Base-by-base conservation (phyloP, 2,329 filamentous ascomycete genomes). In the Botryosphaeria agaves region DNA sequence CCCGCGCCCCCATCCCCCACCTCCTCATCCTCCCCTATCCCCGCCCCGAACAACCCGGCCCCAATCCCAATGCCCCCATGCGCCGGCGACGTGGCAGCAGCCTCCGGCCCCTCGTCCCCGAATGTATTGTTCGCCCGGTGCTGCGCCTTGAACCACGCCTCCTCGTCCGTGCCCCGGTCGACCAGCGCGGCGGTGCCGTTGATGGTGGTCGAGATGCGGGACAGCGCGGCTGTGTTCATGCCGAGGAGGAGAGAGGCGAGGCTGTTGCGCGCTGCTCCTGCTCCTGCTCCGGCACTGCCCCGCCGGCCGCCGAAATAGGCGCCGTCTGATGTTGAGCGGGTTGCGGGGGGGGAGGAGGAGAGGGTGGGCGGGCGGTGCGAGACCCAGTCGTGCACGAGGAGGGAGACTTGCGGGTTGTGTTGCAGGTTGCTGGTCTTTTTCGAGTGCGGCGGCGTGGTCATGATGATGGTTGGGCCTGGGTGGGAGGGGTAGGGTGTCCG, bases 331-430 rank as follows among this genome's bases (percentile, higher is more conserved):
- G 35, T 36, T 18, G 31, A 18, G 64, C 61, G 29, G 52, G 39
- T n/a, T 36, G 35, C 32, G 16, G 35, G 29, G 49, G 40, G 24
- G 37, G 67, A 59, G 26, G 66, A 62, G 56, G 49, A 32, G 63
- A 59, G 31, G 78, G 79, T 84, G 0, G 83, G 81, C 1, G 87
- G 85, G 2, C 89, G 76, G 53, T 92, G 83, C 2, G 83, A 92
- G 34, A 93, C 79, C 89, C 85, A 98, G 58, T 95, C 89, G 57
- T 98, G 89, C 5, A 95, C 89, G n/a, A 95, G 71, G 8, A 95
- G 66, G 3, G 82, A 91, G 38, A 98, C 84, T 39, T 78, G 77
- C 1, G 84, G 79, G 51, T 98, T 98, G 20, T 69, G 63, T 37
- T 77, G 57, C 8, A 95, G 72, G 51, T 94, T 93, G 43, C 73